phyloP scores from a whole-genome alignment of 2,329 filamentous ascomycete species.

The Trichoderma sp. region DNA sequence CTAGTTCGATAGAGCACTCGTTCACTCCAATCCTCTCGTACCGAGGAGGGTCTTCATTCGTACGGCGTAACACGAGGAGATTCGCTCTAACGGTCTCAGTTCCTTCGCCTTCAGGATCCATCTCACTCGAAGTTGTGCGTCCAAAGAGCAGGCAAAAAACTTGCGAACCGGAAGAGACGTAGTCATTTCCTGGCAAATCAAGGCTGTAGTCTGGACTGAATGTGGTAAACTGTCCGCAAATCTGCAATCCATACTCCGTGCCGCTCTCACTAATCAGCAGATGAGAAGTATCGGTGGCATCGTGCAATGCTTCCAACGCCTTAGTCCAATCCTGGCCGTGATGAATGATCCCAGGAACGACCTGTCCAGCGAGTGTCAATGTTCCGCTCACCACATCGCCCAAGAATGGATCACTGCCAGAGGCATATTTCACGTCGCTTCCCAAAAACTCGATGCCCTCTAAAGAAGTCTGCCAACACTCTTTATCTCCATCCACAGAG shows the following conservation, averaged over 20 bases:
- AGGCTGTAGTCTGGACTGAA: constrained; percentile 18
- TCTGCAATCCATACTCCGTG: background rate
- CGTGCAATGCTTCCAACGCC: background rate
- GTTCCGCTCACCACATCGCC: constrained; percentile 15
- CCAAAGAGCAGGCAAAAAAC: constrained; percentile 19
- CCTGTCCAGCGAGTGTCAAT: constrained; percentile 12
- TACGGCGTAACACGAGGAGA: background rate
- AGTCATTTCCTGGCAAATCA: background rate
- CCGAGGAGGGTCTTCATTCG: background rate
- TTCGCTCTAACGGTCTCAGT: background rate
- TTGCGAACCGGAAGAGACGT: background rate
- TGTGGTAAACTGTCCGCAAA: background rate
- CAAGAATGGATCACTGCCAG: constrained; percentile 10
- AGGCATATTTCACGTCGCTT: background rate
- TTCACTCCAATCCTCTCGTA: constrained; percentile 18
- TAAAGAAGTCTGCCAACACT: background rate
- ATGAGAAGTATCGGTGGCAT: no score
- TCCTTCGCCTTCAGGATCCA: background rate
- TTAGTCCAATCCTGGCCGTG: constrained; percentile 4
- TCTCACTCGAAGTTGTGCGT: background rate
- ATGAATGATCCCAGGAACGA: constrained; percentile 7
- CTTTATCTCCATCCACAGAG: constrained; percentile 18
- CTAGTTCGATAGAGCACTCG: background rate
- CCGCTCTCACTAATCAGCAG: background rate
- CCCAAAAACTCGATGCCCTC: constrained; percentile 21